phyloP scores from a whole-genome alignment of 2,329 filamentous ascomycete species.

The Fusarium gaditjirri region DNA sequence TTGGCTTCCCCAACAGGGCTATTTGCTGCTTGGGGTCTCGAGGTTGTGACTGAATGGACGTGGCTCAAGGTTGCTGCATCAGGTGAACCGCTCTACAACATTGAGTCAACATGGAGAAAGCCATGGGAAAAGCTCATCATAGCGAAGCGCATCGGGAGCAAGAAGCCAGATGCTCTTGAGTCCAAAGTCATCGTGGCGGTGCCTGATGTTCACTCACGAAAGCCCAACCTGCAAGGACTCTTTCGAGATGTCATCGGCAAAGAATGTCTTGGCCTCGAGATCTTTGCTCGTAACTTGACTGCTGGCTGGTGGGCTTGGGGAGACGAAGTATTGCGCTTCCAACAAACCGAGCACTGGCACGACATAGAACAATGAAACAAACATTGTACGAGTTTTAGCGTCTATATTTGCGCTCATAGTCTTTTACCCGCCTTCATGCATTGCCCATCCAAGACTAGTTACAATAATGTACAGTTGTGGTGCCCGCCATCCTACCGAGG shows the following conservation, averaged over 20 bases:
- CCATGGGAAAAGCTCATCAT: constrained; percentile 81
- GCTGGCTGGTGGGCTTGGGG: constrained; percentile 84
- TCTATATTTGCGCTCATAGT: constrained; percentile 40
- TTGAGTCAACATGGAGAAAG: constrained; percentile 74
- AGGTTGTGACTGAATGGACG: constrained; percentile 75
- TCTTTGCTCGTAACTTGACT: constrained; percentile 80
- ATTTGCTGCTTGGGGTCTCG: constrained; percentile 74
- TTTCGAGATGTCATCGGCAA: constrained; percentile 65
- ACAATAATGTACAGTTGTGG: constrained; percentile 49
- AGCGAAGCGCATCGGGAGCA: constrained; percentile 56
- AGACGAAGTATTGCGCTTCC: constrained; percentile 77
- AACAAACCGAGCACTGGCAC: constrained; percentile 65
- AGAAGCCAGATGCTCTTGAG: constrained; percentile 39
- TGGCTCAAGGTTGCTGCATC: constrained; percentile 78
- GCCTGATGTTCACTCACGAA: constrained; percentile 81
- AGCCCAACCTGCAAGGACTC: constrained; percentile 74
- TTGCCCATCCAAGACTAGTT: constrained; percentile 40
- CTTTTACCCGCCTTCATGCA: constrained; percentile 35
- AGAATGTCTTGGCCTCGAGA: constrained; percentile 71
- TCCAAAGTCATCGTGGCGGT: constrained; percentile 73
- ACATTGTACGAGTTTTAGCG: constrained; percentile 32
- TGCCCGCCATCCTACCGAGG: constrained; percentile 45
- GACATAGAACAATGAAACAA: constrained; percentile 22
- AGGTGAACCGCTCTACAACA: constrained; percentile 71
- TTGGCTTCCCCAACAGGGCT: constrained; percentile 63